Base-by-base conservation (phyloP, 2,329 filamentous ascomycete genomes). In the Neoascochyta sp. region DNA sequence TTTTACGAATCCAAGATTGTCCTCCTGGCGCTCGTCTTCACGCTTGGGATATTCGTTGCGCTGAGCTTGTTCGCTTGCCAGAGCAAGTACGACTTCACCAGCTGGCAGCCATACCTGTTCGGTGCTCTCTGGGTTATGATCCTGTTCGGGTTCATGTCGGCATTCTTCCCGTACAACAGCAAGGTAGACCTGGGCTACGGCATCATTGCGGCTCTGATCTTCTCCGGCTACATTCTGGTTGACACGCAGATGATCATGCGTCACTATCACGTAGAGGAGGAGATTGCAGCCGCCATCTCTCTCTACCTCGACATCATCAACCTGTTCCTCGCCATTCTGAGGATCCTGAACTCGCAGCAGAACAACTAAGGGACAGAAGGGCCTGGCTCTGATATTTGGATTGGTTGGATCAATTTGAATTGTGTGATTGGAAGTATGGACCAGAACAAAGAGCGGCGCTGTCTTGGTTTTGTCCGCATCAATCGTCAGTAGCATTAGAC, bases 231-330 rank as follows among this genome's bases (percentile, higher is more conserved):
- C 67, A 93, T 98, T 41, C 74, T 98, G 25, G 86, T 96, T 25
- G 92, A 98, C 61, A 98, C 92, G 0, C 92, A 98, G 73, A 70
- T 98, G 51, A 80, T 98, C 41, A 83, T 98, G 78, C 80, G 89
- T 56, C 86, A 95, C 65, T 92, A 95, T 67, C 90, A 96, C 57
- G 87, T 95, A 29, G 92, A 98, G 68, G 90, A 95, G 75, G 89
- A 95, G 73, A 95, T 96, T 60, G 88, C 89, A 5, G 90, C 90
- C 27, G 82, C 86, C 7, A 95, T 98, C 64, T 92, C 86, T 59
- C 75, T 98, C 27, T 98, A 98, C 63, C 76, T 98, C 27, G 90
- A 96, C 63, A 81, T 96, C 45, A 86, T 96, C 71, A 98, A 98
- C 75, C 67, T 98, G 47, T 98, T 98, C 78, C 73, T 98, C 47